Evolutionary conservation across 2,329 filamentous ascomycete species (phyloP), one percentile per base, ranked within the genome.

Genomic region (Phialocephala sp.): DNA sequence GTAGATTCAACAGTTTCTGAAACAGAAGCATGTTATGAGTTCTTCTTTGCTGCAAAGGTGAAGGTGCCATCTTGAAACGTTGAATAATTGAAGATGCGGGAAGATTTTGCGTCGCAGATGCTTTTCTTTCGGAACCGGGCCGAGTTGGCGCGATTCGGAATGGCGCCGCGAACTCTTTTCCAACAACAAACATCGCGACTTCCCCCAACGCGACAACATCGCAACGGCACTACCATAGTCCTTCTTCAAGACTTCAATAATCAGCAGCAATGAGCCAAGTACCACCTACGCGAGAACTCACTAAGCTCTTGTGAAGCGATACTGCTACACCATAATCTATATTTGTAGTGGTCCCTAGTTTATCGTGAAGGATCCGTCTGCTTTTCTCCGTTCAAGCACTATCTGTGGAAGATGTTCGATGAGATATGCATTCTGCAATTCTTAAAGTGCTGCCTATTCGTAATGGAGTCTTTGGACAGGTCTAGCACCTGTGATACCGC

Each of bases 21-120:
- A 97, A 88, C 2, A 97, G 83, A 2, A 97, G 86, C 24, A 96
- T 80, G 76, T 93, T 94, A 78, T 97, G 93, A 22, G 92, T 94
- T 69, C 92, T 87, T 36, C 91, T 85, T 75, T 97, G 92, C 56
- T 85, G 80, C 54, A 85, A 79, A n/a, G 81, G 80, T 22, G 82
- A 79, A 4, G 86, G 82, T 35, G 87, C 80, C 87, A 89, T 90
- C 56, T 70, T 69, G 47, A 36, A 24, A 43, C 35, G 5, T 58
- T 43, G 59, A 60, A 45, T 59, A 37, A 39, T 62, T 20, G 45
- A 37, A 12, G 47, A 20, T 15, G 27, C 37, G 37, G 11, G 12
- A 45, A 56, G 50, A 54, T 54, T 52, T 56, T 45, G 22, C 22
- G 11, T 41, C 15, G 37, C 2, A 41, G 37, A 41, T 41, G 37